Conservation (phyloP, 75 land plant genomes). For the Picea glauca region DNA sequence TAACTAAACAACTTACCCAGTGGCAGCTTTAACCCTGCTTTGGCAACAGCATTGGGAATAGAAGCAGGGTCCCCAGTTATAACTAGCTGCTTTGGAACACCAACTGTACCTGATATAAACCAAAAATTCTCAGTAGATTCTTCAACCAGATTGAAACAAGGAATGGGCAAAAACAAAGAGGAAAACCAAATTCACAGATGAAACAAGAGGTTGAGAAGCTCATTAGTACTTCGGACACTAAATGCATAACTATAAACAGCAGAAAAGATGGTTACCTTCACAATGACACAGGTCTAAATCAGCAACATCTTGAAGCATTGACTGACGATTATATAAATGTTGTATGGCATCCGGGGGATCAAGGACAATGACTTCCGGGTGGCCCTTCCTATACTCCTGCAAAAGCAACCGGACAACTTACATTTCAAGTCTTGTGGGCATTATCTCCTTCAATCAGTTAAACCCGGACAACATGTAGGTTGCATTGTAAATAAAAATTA, state of each 20-base stretch:
- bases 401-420: neutral
- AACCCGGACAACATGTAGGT: neutral
- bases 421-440: too few species aligned
- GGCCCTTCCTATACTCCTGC: constrained; percentile 61
- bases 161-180: too few species aligned
- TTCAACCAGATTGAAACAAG: too few species aligned
- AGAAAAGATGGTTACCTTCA: constrained; percentile 36
- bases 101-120: too few species aligned
- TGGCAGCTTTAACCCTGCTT: constrained; percentile 61
- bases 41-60: constrained; percentile 60
- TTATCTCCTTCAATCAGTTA: neutral
- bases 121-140: too few species aligned
- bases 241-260: neutral
- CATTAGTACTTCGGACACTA: too few species aligned
- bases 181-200: too few species aligned
- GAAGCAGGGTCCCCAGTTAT: constrained; percentile 69
- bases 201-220: too few species aligned
- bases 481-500: neutral
- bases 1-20: constrained; percentile 41
- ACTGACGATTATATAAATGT: constrained; percentile 81
- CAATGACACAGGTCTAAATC: constrained; percentile 52
- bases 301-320: constrained; percentile 86
- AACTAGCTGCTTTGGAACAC: constrained; percentile 69
- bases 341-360: constrained; percentile 89
- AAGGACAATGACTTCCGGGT: constrained; percentile 86